phyloP scores from a whole-genome alignment of 1,284 basidiomycete species.

The Vanrija pseudolonga region DNA sequence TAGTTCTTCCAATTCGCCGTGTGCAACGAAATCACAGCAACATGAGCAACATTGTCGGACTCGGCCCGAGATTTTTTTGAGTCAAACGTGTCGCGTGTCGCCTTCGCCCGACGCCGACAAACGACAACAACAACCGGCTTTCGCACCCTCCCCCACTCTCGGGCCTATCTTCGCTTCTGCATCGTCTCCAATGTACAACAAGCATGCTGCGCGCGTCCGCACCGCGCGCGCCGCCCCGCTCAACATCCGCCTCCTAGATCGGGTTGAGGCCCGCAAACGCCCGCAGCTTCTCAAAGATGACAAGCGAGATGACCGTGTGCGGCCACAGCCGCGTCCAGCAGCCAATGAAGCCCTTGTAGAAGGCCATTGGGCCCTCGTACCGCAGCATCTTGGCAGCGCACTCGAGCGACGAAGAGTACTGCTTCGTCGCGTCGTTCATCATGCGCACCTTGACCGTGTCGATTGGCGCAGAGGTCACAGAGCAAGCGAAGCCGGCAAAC shows the following conservation, averaged over 20 bases:
- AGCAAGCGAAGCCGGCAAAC: constrained; percentile 17
- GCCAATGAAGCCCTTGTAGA: constrained; percentile 22
- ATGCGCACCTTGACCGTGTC: constrained; percentile 22
- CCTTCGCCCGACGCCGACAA: too few species aligned
- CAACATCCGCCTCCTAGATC: constrained; percentile 4
- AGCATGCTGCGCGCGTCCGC: too few species aligned
- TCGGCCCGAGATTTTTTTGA: too few species aligned
- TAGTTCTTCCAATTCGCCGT: too few species aligned
- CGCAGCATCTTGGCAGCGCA: constrained; percentile 11
- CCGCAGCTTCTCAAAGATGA: constrained; percentile 15
- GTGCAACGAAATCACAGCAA: too few species aligned
- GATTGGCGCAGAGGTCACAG: constrained; percentile 13
- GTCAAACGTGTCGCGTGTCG: too few species aligned
- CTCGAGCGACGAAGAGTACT: constrained; percentile 7
- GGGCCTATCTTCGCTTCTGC: too few species aligned
- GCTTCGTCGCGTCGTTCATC: constrained; percentile 15
- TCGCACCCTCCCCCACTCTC: too few species aligned
- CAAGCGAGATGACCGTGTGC: constrained; percentile 16
- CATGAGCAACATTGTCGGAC: too few species aligned
- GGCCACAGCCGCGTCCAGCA: constrained; percentile 22
- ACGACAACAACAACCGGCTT: too few species aligned
- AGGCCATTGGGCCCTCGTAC: constrained; percentile 15
- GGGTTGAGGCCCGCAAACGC: constrained; percentile 13
- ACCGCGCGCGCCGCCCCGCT: not conserved
- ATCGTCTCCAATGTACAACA: too few species aligned